Conservation (phyloP, 768 basidiomycete species). For the Suillus luteus region DNA sequence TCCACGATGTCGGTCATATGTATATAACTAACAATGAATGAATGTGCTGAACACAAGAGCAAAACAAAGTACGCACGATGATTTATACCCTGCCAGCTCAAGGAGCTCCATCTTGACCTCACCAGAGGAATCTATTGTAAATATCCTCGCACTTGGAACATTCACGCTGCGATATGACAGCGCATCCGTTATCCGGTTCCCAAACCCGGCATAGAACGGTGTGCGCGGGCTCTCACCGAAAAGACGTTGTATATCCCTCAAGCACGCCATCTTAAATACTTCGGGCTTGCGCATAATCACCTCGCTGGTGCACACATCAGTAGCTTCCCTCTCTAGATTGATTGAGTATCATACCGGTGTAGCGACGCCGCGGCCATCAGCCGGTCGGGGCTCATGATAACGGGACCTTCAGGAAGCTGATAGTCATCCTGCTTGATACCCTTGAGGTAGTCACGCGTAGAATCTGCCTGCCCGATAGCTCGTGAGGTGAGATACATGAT, state of each 20-base stretch:
- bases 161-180: conserved; percentile 97
- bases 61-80: conserved; percentile 60
- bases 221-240: conserved; percentile 73
- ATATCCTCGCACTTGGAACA: conserved; percentile 91
- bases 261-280: conserved; percentile 99
- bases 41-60: not conserved
- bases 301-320: conserved; percentile 55
- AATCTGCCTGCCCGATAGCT: conserved; percentile 97
- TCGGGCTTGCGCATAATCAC: conserved; percentile 99
- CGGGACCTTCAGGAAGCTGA: conserved; percentile 95
- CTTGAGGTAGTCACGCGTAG: conserved; percentile 91
- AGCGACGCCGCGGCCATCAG: conserved; percentile 92
- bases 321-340: not conserved
- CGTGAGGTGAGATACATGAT: conserved; percentile 97
- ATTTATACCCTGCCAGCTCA: conserved; percentile 96
- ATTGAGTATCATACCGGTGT: conserved; percentile 68
- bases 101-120: conserved; percentile 97
- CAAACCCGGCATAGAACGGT: conserved; percentile 97
- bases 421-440: conserved; percentile 96
- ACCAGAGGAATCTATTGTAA: conserved; percentile 93
- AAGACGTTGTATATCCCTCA: conserved; percentile 89
- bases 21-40: conserved; percentile 67
- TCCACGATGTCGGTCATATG: conserved; percentile 99
- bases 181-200: conserved; percentile 97
- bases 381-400: conserved; percentile 98